phyloP scores from a whole-genome alignment of 2,329 filamentous ascomycete species.

The Aureobasidium zeae region DNA sequence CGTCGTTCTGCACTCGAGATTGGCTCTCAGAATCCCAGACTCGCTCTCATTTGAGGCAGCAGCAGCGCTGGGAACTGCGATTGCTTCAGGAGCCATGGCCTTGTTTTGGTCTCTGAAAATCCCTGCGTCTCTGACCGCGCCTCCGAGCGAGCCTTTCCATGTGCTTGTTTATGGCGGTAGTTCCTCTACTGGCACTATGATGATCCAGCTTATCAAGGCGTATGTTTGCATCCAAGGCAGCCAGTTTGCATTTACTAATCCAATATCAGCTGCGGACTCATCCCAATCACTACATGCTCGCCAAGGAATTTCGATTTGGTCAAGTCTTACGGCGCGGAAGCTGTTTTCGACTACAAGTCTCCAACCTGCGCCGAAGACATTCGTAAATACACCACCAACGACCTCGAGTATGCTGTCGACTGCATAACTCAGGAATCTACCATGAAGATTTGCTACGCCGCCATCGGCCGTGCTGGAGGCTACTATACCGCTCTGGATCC shows the following conservation, averaged over 20 bases:
- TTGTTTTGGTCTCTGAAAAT: no score
- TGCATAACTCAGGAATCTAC: conserved; percentile 30
- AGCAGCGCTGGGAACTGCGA: no score
- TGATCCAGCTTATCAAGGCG: conserved; percentile 36
- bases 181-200: conserved; percentile 36
- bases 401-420: conserved; percentile 35
- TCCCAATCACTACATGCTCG: conserved; percentile 38
- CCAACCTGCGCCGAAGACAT: conserved; percentile 29
- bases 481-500: conserved; percentile 32
- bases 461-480: conserved; percentile 32
- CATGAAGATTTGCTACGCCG: conserved; percentile 8
- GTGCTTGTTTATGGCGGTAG: conserved; percentile 40
- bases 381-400: conserved; percentile 30
- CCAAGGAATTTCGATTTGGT: conserved; percentile 35
- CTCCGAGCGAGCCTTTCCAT: conserved; percentile 15
- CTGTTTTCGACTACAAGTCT: conserved; percentile 38
- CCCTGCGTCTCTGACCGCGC: no score
- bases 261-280: conserved; percentile 32
- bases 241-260: conserved; percentile 2
- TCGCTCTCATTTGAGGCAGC: conserved; percentile 5
- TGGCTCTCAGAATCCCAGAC: conserved; percentile 1
- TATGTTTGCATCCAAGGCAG: conserved; percentile 18
- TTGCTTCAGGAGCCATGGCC: no score
- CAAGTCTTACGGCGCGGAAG: conserved; percentile 34
- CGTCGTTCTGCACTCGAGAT: not conserved